Base-by-base conservation (phyloP, 306 rosid species). In the Gastrolobium villosum region DNA sequence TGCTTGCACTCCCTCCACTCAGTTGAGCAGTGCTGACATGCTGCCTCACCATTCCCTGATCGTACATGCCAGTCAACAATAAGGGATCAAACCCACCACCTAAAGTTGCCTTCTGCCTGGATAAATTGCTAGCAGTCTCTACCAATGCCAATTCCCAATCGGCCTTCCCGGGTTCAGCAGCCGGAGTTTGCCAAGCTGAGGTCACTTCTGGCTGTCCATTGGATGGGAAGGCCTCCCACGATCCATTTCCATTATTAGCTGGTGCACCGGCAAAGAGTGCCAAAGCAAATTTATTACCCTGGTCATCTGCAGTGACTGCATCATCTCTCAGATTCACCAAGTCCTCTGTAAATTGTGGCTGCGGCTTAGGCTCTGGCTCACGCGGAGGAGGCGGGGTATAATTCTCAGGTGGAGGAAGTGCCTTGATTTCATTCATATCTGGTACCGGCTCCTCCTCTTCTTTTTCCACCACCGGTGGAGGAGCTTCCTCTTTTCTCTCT, bases 131-230 rank as follows among this genome's bases (percentile, higher is more conserved):
- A 2, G 96, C 96, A 9, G 98, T 89, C 83, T 95, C 99, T 0
- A 95, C 99, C 92, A 95, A 78, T 6, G 99, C 98, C 78, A 95
- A 87, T 81, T 95, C 99, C 99, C 99, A 95, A 79, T 95, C 98
- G 0, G 97, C 98, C 84, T 95, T 95, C 31, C 94, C 98, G 0
- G 92, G 82, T 57, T 95, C 99, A 0, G 99, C 99, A 0, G 98
- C 99, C 0, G 98, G 99, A 3, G 84, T 93, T 83, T 95, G 94
- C 99, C 99, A 95, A 64, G 99, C 98, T 3, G 99, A 95, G 49
- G 99, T 93, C 64, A 93, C 94, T 82, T 93, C 86, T 0, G 92
- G 91, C 76, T 87, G 92, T 70, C 97, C 99, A 55, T 93, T 88
- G 0, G 98, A 88, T 1, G 97, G 90, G 87, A 95, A 95, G 30